phyloP scores from a whole-genome alignment of 768 basidiomycete genomes.

The Termitomyces sp. region DNA sequence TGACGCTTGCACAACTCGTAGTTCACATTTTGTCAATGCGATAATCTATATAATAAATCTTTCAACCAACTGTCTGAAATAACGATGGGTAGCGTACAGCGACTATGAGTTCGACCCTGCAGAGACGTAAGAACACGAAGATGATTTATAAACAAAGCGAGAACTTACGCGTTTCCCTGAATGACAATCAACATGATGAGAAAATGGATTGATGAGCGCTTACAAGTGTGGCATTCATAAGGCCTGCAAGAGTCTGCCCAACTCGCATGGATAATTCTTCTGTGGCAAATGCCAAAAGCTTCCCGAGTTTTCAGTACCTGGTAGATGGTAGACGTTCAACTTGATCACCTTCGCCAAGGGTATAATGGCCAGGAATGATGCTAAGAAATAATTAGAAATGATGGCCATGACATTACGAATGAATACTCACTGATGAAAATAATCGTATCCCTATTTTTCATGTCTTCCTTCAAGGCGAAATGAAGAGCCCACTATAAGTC shows the following conservation, averaged over 20 bases:
- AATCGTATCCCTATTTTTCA: conserved; percentile 46
- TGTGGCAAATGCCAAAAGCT: conserved; percentile 82
- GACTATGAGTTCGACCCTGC: conserved; percentile 69
- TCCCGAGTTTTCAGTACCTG: background rate
- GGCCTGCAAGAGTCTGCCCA: conserved; percentile 79
- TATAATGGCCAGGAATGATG: conserved; percentile 78
- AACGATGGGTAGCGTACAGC: conserved; percentile 48
- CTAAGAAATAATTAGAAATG: conserved; percentile 26
- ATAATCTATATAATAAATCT: conserved; percentile 34
- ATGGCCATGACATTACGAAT: background rate
- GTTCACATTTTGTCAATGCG: conserved; percentile 49
- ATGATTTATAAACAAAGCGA: background rate
- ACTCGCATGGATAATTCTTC: conserved; percentile 81
- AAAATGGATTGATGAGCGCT: conserved; percentile 14
- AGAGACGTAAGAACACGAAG: background rate
- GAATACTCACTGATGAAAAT: conserved; percentile 65
- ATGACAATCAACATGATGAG: background rate
- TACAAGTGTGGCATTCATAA: conserved; percentile 83
- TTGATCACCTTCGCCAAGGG: conserved; percentile 69
- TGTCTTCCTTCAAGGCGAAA: conserved; percentile 43
- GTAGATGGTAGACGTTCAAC: background rate
- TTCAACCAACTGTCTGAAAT: background rate
- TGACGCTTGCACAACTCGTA: conserved; percentile 77
- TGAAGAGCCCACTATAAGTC: conserved; percentile 66
- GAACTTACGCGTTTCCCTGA: conserved; percentile 48